Evolutionary conservation across 768 basidiomycete genomes (phyloP), one percentile per base, ranked within the genome.

Genomic region (Lactifluus rugatus): DNA sequence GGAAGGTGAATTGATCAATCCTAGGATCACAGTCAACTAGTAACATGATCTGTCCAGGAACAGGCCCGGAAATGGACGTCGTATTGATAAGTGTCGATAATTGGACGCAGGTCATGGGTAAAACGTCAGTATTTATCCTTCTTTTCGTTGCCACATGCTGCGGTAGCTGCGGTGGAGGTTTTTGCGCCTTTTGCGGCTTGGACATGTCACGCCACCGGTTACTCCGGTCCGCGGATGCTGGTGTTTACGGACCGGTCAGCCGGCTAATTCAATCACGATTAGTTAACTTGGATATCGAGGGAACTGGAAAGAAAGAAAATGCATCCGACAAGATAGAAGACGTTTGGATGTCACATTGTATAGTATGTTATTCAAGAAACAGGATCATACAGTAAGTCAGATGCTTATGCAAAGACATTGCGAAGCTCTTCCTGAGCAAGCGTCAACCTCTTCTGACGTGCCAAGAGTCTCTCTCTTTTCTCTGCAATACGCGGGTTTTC

Each of bases 381-480:
- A 75, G 9, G 28, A 31, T 31, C 28, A 31, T 3, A 31, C 5
- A 17, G 17, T 10, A 4, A 1, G 44, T 28, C 28, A 28, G 25
- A 13, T 49, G 19, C 17, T 16, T 45, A 57, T 26, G 9, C 5
- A 31, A 57, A 47, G 25, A 31, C 57, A 13, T 64, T 62, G 47
- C 65, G 37, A 32, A 80, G 62, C 65, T 84, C 76, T 17, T 62
- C 66, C 51, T 73, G 73, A 0, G 81, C 83, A 10, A 66, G 72
- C 26, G 71, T 65, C 36, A 85, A 65, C 48, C 82, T 71, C 57
- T 81, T 77, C 61, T 77, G 62, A 65, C 78, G 82, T 67, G 79
- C 79, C 58, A 63, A 51, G 42, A 83, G 63, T 47, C 82, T 82
- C 25, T 73, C 73, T 13, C 85, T 71, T 23, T 66, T 69, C 2